Conservation (phyloP, 2,329 filamentous ascomycete genomes). For the Aureobasidium sp. region DNA sequence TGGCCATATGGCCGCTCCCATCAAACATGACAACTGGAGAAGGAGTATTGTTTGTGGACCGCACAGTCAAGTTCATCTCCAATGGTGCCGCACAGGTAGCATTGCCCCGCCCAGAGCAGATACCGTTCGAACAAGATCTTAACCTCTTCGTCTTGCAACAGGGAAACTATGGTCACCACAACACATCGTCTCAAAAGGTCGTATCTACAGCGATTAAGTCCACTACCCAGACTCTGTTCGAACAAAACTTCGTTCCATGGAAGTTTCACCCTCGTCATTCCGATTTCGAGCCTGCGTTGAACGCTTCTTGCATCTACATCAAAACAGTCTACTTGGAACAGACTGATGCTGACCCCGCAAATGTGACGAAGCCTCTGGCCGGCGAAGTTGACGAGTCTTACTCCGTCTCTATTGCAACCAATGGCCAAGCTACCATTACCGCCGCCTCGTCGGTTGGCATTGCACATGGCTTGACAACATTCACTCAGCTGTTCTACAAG, state of each 20-base stretch:
- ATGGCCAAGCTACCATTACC: constrained; percentile 55
- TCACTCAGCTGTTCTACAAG: constrained; percentile 72
- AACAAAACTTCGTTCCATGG: constrained; percentile 68
- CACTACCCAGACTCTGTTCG: constrained; percentile 57
- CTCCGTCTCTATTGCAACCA: constrained; percentile 51
- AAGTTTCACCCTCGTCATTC: constrained; percentile 61
- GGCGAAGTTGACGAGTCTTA: constrained; percentile 72
- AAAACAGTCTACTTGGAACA: constrained; percentile 57
- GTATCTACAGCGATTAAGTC: constrained; percentile 45
- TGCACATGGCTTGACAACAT: constrained; percentile 66
- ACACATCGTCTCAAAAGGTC: constrained; percentile 30
- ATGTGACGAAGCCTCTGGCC: constrained; percentile 53
- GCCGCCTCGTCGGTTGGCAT: constrained; percentile 63
- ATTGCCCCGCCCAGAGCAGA: constrained; percentile 13
- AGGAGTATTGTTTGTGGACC: constrained; percentile 34
- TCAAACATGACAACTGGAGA: constrained; percentile 32
- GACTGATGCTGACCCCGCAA: constrained; percentile 46
- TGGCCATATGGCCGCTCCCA: constrained; percentile 40
- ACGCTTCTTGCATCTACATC: constrained; percentile 44
- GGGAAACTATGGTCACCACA: background rate
- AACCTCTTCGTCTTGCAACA: constrained; percentile 14
- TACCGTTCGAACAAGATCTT: constrained; percentile 13
- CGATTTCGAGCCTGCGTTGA: constrained; percentile 54
- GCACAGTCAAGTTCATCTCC: constrained; percentile 34
- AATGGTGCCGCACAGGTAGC: constrained; percentile 26